Conservation (phyloP, 495 filamentous ascomycete species). For the Daldinia grandis region DNA sequence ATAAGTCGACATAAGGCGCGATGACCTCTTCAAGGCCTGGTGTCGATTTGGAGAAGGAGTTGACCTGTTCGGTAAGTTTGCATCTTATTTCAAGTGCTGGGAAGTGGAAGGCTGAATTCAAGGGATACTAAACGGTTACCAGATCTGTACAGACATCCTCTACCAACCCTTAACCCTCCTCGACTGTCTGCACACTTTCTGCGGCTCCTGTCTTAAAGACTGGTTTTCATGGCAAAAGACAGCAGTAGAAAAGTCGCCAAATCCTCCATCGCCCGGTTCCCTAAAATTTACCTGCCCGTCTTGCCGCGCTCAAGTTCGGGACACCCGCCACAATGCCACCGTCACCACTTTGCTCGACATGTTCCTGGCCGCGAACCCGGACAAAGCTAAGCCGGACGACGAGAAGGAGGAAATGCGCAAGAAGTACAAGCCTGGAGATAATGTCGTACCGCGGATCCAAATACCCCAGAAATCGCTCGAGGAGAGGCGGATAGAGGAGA, state of each 20-base stretch:
- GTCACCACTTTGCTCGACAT: constrained; percentile 85
- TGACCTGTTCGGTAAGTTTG: constrained; percentile 85
- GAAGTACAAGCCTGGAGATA: constrained; percentile 79
- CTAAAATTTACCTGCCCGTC: constrained; percentile 85
- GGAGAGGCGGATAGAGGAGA: constrained; percentile 64
- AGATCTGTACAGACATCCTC: constrained; percentile 98
- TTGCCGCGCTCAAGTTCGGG: constrained; percentile 85
- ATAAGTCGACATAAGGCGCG: constrained; percentile 19
- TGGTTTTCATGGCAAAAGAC: constrained; percentile 80
- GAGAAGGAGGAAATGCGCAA: constrained; percentile 76
- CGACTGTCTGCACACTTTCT: constrained; percentile 97
- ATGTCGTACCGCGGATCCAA: constrained; percentile 68
- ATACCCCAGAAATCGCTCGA: constrained; percentile 51
- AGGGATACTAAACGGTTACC: constrained; percentile 5
- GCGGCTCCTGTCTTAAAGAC: constrained; percentile 90
- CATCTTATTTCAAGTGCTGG: background rate
- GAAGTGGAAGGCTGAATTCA: background rate
- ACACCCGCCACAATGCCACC: constrained; percentile 83
- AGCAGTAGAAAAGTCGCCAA: constrained; percentile 54
- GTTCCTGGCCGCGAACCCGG: constrained; percentile 78
- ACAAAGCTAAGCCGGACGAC: constrained; percentile 65
- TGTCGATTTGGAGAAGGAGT: constrained; percentile 83
- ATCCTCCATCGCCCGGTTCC: constrained; percentile 55
- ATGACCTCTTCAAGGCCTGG: constrained; percentile 43
- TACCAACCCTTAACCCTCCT: constrained; percentile 95